These are phyloP conservation scores for Boletus semigastroideus DNA, from an alignment of 1,284 basidiomycete genomes.

Conservation along the genomic window DNA sequence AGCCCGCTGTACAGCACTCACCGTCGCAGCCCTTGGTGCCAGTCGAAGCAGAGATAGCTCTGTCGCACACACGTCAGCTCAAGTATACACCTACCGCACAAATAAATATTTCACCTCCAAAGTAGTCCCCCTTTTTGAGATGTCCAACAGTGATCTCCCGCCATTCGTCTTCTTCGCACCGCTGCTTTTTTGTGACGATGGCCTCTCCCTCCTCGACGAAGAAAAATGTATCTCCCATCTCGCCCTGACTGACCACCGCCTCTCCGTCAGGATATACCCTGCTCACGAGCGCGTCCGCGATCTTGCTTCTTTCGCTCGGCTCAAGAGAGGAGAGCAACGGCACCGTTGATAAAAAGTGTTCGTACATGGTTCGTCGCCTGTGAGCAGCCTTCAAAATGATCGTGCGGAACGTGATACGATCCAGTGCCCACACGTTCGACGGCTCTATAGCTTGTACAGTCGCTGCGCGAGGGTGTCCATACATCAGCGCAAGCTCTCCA, in stretches of 20 bases:
- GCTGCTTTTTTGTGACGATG: slow-evolving; percentile 77
- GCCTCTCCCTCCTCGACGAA: slow-evolving; percentile 94
- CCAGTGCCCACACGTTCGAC: slow-evolving; percentile 92
- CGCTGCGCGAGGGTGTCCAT: slow-evolving; percentile 94
- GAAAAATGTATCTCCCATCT: slow-evolving; percentile 96
- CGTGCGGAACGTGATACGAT: slow-evolving; percentile 98
- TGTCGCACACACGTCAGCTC: slow-evolving; percentile 26
- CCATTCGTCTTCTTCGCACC: slow-evolving; percentile 56
- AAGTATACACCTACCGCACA: background rate
- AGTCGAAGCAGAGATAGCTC: slow-evolving; percentile 85
- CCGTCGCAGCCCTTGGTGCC: slow-evolving; percentile 90
- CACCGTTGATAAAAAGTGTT: slow-evolving; percentile 92
- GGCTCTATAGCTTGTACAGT: slow-evolving; percentile 85
- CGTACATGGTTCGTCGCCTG: slow-evolving; percentile 90
- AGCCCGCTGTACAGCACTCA: slow-evolving; percentile 71
- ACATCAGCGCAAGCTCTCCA: slow-evolving; percentile 97
- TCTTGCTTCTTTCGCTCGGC: slow-evolving; percentile 90
- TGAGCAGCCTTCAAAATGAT: slow-evolving; percentile 91
- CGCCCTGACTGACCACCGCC: slow-evolving; percentile 87
- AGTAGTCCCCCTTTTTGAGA: slow-evolving; percentile 92
- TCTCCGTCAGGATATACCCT: slow-evolving; percentile 82
- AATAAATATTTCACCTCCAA: slow-evolving; percentile 73
- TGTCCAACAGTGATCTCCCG: slow-evolving; percentile 72
- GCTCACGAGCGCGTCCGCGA: slow-evolving; percentile 93
- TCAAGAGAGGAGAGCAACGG: slow-evolving; percentile 85